phyloP scores from a whole-genome alignment of 2,329 filamentous ascomycete species.

The Calonectria honghensis region DNA sequence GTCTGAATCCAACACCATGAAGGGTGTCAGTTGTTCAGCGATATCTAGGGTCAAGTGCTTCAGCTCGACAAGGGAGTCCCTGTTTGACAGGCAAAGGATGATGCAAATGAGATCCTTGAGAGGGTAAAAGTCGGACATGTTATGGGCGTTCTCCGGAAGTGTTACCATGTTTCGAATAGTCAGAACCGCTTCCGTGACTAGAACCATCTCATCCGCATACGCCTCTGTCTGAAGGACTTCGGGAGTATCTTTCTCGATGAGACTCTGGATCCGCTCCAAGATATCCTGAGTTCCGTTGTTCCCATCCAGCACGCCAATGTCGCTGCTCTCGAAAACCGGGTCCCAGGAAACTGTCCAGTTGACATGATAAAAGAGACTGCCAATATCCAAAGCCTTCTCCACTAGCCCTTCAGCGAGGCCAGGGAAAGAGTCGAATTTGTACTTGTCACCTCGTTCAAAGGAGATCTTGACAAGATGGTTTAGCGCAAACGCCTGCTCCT shows the following conservation, averaged over 20 bases:
- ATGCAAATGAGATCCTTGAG: constrained; percentile 90
- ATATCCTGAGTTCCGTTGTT: constrained; percentile 71
- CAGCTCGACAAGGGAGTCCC: constrained; percentile 85
- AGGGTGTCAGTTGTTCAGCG: constrained; percentile 91
- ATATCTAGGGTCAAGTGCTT: constrained; percentile 95
- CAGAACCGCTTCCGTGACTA: constrained; percentile 89
- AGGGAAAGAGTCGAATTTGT: constrained; percentile 93
- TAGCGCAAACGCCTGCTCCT: constrained; percentile 93
- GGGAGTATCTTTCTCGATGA: constrained; percentile 75
- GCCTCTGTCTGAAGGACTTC: constrained; percentile 84
- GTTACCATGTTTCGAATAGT: constrained; percentile 98
- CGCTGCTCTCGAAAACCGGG: constrained; percentile 70
- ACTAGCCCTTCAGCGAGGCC: constrained; percentile 91
- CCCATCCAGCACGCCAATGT: constrained; percentile 67
- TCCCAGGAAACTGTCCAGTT: constrained; percentile 87
- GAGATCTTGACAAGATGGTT: constrained; percentile 97
- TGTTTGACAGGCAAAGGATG: constrained; percentile 83
- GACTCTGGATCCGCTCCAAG: constrained; percentile 80
- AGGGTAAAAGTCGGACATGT: constrained; percentile 83
- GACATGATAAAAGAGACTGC: constrained; percentile 86
- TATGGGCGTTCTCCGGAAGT: constrained; percentile 89
- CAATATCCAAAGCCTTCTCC: constrained; percentile 87
- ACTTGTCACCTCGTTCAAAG: constrained; percentile 95
- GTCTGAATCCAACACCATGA: constrained; percentile 80
- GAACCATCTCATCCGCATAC: constrained; percentile 81